Conservation (phyloP, 2,329 filamentous ascomycete genomes). For the Nigrospora oryzae region DNA sequence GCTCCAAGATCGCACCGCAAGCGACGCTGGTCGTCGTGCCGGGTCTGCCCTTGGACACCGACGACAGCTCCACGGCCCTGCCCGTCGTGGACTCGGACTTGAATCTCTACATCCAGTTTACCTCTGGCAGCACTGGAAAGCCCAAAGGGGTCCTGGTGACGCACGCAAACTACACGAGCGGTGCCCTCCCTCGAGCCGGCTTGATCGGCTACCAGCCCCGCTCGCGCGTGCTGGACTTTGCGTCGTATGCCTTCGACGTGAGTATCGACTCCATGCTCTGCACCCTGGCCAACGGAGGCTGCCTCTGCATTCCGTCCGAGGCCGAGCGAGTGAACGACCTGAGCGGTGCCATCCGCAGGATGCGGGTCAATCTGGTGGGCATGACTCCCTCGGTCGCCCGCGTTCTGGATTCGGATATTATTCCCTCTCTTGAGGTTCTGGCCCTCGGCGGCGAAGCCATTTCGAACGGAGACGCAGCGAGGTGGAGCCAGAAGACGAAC, state of each 20-base stretch:
- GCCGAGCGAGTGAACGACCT: constrained; percentile 1
- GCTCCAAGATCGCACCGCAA: constrained; percentile 12
- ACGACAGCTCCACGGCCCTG: constrained; percentile 13
- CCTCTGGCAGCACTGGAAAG: constrained; percentile 6
- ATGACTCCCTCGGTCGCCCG: constrained; percentile 43
- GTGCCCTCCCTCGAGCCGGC: constrained; percentile 27
- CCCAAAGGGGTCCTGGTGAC: constrained; percentile 6
- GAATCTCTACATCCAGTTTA: constrained; percentile 31
- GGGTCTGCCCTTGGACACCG: constrained; percentile 11
- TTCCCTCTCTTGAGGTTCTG: constrained; percentile 36
- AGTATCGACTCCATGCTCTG: constrained; percentile 3
- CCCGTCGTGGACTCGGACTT: constrained; percentile 31
- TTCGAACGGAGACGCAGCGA: background rate
- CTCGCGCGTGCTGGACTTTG: constrained; percentile 18
- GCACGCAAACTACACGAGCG: constrained; percentile 10
- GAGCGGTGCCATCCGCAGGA: constrained; percentile 14
- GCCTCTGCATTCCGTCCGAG: constrained; percentile 6
- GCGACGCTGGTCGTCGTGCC: constrained; percentile 24
- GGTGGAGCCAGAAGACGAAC: constrained; percentile 12
- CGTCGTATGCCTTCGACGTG: constrained; percentile 6
- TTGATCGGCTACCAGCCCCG: constrained; percentile 39
- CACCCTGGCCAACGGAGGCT: constrained; percentile 2
- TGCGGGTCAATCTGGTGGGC: constrained; percentile 37
- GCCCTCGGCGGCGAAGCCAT: constrained; percentile 16
- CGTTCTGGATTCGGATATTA: constrained; percentile 35